Conservation (phyloP, 192 early-diverging fungal genomes). For the Backusella westeae region DNA sequence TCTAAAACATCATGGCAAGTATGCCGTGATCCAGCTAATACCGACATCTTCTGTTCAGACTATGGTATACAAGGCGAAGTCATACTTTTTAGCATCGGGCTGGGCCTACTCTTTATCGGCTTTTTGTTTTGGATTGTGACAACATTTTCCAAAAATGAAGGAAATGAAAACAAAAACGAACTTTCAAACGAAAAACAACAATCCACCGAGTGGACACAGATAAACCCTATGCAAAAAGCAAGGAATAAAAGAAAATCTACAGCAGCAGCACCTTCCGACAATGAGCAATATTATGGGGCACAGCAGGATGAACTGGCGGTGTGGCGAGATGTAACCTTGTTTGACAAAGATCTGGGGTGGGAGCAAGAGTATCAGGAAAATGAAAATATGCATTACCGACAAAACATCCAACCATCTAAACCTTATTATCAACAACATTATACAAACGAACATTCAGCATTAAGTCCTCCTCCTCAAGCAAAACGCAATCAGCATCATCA, state of each 20-base stretch:
- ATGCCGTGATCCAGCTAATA: not conserved
- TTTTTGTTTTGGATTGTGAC: slow-evolving; percentile 10
- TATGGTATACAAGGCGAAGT: slow-evolving; percentile 1
- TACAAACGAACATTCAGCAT: not conserved
- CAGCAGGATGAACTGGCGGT: slow-evolving; percentile 4
- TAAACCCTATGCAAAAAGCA: not conserved
- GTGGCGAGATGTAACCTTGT: not conserved
- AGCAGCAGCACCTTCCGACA: not conserved
- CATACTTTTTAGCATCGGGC: not conserved
- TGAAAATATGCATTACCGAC: not conserved
- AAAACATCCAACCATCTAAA: not conserved
- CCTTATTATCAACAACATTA: not conserved
- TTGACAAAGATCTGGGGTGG: not conserved
- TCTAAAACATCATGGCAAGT: not conserved
- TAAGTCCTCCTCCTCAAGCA: slow-evolving; percentile 1
- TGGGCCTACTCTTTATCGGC: not conserved
- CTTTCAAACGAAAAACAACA: not conserved
- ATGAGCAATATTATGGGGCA: not conserved
- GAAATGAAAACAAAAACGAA: not conserved
- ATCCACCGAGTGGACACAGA: not conserved
- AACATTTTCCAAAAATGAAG: not conserved
- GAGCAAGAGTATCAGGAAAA: not conserved
- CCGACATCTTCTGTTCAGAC: not conserved
- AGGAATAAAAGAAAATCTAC: not conserved
- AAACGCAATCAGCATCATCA: not conserved